Percentiles rank a stretch among this genome's conserved stretches.
Conservation (phyloP, 768 basidiomycete species). For the Piloderma croceum region DNA sequence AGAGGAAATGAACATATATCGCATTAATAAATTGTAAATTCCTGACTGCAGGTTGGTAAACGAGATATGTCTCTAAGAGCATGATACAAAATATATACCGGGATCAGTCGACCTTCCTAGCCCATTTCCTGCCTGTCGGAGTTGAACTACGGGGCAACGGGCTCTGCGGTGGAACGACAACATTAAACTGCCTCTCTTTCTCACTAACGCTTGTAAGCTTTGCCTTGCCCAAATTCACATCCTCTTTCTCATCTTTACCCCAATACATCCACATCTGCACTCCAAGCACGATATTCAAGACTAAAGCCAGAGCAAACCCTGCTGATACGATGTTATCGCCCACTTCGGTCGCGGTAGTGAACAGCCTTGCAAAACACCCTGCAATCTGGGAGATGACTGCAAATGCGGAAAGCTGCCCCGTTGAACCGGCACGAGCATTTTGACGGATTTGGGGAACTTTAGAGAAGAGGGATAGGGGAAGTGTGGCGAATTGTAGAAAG, state of each 20-base stretch:
- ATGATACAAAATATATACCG: no score
- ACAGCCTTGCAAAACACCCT: conserved; percentile 87
- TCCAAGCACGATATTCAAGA: conserved; percentile 81
- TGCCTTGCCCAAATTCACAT: conserved; percentile 12
- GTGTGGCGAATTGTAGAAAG: conserved; percentile 74
- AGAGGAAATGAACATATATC: no score
- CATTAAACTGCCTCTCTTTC: conserved; percentile 24
- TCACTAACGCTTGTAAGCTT: conserved; percentile 1
- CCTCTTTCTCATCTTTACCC: conserved; percentile 42
- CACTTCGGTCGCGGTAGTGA: conserved; percentile 89
- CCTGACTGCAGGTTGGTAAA: no score
- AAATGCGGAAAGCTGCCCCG: conserved; percentile 92
- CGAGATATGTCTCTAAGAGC: no score
- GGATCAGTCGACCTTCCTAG: conserved; percentile 64
- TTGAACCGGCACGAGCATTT: conserved; percentile 69
- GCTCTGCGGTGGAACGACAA: conserved; percentile 38
- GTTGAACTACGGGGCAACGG: conserved; percentile 42
- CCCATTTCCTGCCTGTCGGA: conserved; percentile 60
- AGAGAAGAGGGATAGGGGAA: conserved; percentile 87
- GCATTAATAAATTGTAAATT: no score
- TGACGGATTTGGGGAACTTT: conserved; percentile 91
- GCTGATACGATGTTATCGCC: conserved; percentile 75
- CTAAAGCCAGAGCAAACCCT: conserved; percentile 77
- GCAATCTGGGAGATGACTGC: conserved; percentile 83
- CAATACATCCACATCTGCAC: conserved; percentile 82